phyloP scores from a whole-genome alignment of 78 protist genomes.

The Cavenderia fasciculata region DNA sequence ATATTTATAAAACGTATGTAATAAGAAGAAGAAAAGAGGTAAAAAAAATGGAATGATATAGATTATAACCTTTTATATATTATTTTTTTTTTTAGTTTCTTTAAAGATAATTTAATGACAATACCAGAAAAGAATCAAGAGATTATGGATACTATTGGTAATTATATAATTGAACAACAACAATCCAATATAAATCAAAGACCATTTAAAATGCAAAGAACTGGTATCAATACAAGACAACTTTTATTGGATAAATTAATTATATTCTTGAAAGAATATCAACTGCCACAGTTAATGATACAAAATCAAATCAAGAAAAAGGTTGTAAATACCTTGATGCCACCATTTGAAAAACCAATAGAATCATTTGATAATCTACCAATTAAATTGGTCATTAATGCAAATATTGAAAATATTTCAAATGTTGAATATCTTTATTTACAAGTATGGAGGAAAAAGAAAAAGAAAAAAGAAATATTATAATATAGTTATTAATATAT shows the following conservation, averaged over 20 bases:
- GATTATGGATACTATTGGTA: not conserved
- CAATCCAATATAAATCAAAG: not conserved
- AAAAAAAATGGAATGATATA: too few relatives aligned
- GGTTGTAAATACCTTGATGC: not conserved
- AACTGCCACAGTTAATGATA: constrained; percentile 23
- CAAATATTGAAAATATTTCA: constrained; percentile 33
- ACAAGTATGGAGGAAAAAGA: not conserved
- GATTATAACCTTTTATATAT: too few relatives aligned
- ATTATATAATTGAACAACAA: too few relatives aligned
- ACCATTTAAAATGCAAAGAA: not conserved
- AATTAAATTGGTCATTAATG: constrained; percentile 18
- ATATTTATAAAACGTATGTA: too few relatives aligned
- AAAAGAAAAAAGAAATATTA: too few relatives aligned
- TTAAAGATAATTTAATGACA: too few relatives aligned
- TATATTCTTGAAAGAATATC: constrained; percentile 2
- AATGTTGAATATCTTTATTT: constrained; percentile 24
- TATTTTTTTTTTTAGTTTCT: too few relatives aligned
- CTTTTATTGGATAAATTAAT: not conserved
- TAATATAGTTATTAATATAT: not conserved
- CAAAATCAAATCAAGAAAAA: constrained; percentile 48
- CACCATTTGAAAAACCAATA: constrained; percentile 11
- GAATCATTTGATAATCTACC: constrained; percentile 34
- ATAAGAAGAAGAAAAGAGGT: too few relatives aligned
- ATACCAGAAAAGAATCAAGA: not conserved
- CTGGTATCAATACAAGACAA: not conserved